Percentiles rank a stretch among this genome's conserved stretches.
These are phyloP conservation scores for Lachnellula occidentalis DNA, from an alignment of 2,329 filamentous ascomycete species.

Conservation along the genomic window DNA sequence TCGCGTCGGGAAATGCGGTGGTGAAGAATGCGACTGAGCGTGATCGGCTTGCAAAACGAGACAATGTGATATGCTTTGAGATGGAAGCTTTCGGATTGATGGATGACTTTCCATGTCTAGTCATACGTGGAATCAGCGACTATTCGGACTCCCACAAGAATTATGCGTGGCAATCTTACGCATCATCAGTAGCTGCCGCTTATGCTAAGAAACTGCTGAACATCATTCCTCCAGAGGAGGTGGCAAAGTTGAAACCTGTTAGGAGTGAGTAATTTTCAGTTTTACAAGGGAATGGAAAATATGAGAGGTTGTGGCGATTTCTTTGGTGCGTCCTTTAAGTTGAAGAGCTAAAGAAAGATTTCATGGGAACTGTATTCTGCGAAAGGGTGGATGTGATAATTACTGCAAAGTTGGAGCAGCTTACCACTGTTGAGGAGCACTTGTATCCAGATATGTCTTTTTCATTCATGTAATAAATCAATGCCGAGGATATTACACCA, in stretches of 20 bases:
- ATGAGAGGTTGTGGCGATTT: too few species aligned
- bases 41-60: background rate
- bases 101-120: slow-evolving; percentile 8
- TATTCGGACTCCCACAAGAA: slow-evolving; percentile 13
- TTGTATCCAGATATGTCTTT: too few species aligned
- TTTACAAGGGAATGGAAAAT: too few species aligned
- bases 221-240: background rate
- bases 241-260: background rate
- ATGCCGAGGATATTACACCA: too few species aligned
- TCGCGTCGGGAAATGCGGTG: slow-evolving; percentile 8
- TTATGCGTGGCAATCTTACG: slow-evolving; percentile 9
- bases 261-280: too few species aligned
- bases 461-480: too few species aligned
- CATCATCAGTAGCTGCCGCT: slow-evolving; percentile 6
- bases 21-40: slow-evolving; percentile 3
- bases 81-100: slow-evolving; percentile 7
- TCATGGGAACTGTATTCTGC: too few species aligned
- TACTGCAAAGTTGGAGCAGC: too few species aligned
- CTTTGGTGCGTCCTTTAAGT: too few species aligned
- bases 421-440: too few species aligned
- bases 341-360: too few species aligned
- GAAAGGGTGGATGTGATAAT: too few species aligned
- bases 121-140: slow-evolving; percentile 11
- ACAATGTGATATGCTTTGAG: slow-evolving; percentile 7
- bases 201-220: slow-evolving; percentile 5